phyloP scores from a whole-genome alignment of 75 land plant genomes.

The Azolla pinnata region DNA sequence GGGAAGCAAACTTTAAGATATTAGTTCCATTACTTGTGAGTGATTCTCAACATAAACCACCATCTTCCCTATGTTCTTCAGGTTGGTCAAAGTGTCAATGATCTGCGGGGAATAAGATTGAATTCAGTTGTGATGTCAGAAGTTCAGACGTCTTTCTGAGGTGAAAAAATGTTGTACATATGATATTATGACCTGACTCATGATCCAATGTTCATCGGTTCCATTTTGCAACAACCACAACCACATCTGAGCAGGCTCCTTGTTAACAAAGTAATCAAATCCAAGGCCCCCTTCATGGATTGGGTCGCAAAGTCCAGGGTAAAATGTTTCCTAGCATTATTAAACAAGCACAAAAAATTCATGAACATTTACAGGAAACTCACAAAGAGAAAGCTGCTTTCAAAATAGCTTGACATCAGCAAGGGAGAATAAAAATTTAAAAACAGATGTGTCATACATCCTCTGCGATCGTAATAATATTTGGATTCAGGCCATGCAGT shows the following conservation, averaged over 20 bases:
- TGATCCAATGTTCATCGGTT: conserved; percentile 72
- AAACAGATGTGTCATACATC: conserved; percentile 59
- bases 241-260: conserved; percentile 81
- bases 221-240: conserved; percentile 51
- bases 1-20: not conserved
- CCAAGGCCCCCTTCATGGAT: conserved; percentile 81
- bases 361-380: no score
- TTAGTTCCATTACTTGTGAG: conserved; percentile 43
- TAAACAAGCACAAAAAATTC: not conserved
- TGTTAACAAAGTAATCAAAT: conserved; percentile 84
- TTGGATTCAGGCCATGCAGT: conserved; percentile 74
- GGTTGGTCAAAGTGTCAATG: conserved; percentile 35
- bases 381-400: no score
- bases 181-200: conserved; percentile 47
- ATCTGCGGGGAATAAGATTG: no score
- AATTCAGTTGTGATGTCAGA: no score
- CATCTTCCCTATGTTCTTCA: conserved; percentile 44
- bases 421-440: no score
- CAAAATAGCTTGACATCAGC: no score
- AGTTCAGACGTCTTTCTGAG: no score
- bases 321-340: conserved; percentile 52
- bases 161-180: not conserved
- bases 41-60: conserved; percentile 81
- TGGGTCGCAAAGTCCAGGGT: conserved; percentile 88
- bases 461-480: conserved; percentile 90